Base-by-base conservation (phyloP, 2,329 filamentous ascomycete species). In the Pseudocercospora fuligena region DNA sequence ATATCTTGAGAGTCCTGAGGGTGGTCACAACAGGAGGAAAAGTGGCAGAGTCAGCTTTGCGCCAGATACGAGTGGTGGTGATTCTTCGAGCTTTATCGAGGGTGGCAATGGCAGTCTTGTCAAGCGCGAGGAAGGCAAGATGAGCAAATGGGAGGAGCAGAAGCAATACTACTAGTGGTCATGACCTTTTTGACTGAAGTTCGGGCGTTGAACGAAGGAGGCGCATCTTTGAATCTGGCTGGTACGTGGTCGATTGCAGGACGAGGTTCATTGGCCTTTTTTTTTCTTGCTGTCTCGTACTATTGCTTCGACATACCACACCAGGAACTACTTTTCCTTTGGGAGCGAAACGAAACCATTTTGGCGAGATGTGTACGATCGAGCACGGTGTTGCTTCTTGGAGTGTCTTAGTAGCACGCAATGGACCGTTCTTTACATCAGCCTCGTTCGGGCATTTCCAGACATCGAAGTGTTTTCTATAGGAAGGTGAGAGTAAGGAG, bases 81-180 rank as follows among this genome's bases (percentile, higher is more conserved):
- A 62, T 2, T 58, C 51, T 25, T 43, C 40, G 12, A 65, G 47
- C 43, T 33, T 63, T 16, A 25, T 65, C 11, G 64, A 72, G 33
- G 61, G 64, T 25, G 61, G 64, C 61, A 63, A 68, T 56, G 66
- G 66, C 64, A 59, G 60, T 56, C n/a, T 61, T 16, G 23, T 69
- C 29, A 36, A 60, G 54, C 64, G 69, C 29, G 68, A 63, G 31
- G 69, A 66, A 27, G 63, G 69, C 8, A 70, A 68, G 58, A 69
- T 63, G 63, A 71, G 77, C 71, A 78, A 75, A 54, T 85, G 83
- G 83, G 79, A 84, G 58, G 83, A 85, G 69, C 79, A 80, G 9
- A 77, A 80, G 70, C 78, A 81, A 54, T 79, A 83, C 60, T 85
- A 85, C 73, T 85, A 67, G 72, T 51, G 36, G 19, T 43, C 4